phyloP scores from a whole-genome alignment of 2,329 filamentous ascomycete species.

The Fusarium avenaceum region DNA sequence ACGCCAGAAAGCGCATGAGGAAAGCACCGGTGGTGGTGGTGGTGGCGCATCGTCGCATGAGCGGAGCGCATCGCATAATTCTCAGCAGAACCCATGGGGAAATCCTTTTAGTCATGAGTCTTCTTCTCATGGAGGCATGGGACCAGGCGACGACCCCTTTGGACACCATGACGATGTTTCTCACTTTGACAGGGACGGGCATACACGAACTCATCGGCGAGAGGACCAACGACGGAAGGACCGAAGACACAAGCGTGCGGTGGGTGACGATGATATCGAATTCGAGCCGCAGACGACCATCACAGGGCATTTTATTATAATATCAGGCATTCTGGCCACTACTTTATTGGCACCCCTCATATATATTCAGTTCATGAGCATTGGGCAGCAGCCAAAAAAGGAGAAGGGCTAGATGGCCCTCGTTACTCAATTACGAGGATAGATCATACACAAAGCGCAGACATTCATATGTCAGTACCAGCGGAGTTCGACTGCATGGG shows the following conservation, averaged over 20 bases:
- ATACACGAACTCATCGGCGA: conserved; percentile 79
- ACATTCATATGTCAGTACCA: not conserved
- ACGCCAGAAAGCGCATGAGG: conserved; percentile 66
- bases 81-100: conserved; percentile 43
- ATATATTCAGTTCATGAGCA: conserved; percentile 56
- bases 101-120: conserved; percentile 38
- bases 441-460: not conserved
- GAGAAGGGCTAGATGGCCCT: conserved; percentile 25
- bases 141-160: conserved; percentile 67
- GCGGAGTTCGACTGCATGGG: conserved; percentile 3
- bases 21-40: conserved; percentile 52
- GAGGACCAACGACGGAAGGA: conserved; percentile 65
- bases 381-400: conserved; percentile 49
- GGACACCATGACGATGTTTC: conserved; percentile 68
- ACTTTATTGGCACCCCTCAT: conserved; percentile 62
- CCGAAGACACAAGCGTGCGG: conserved; percentile 56
- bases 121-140: conserved; percentile 64
- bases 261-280: conserved; percentile 54
- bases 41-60: conserved; percentile 36
- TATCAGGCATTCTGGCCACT: conserved; percentile 62
- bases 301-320: conserved; percentile 63
- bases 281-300: conserved; percentile 59
- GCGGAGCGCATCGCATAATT: conserved; percentile 25
- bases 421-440: not conserved
- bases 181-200: conserved; percentile 82